These are phyloP conservation scores for Cladosporium sp. DNA, from an alignment of 2,329 filamentous ascomycete genomes.

Conservation along the genomic window DNA sequence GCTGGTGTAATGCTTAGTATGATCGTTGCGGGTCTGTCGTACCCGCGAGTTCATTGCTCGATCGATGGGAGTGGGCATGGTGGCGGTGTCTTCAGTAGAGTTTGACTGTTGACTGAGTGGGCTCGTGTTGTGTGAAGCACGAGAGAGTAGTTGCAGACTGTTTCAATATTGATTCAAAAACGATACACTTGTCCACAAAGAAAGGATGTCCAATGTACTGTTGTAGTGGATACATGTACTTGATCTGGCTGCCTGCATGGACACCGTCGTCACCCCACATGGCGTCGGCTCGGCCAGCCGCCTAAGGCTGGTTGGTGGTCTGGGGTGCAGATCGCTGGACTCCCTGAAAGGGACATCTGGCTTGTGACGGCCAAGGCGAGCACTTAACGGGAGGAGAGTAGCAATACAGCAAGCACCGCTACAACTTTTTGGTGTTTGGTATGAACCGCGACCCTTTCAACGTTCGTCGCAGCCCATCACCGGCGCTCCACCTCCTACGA, in stretches of 20 bases:
- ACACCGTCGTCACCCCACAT: not conserved
- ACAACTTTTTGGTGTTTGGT: conserved; percentile 11
- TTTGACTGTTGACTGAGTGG: too few relatives aligned
- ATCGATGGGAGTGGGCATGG: conserved; percentile 49
- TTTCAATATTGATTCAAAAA: too few relatives aligned
- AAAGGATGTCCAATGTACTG: too few relatives aligned
- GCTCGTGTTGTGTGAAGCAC: too few relatives aligned
- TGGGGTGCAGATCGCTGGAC: conserved; percentile 4
- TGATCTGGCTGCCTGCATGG: too few relatives aligned
- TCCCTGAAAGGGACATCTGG: conserved; percentile 14
- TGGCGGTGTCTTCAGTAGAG: conserved; percentile 16
- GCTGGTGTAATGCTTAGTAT: not conserved
- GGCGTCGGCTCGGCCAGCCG: not conserved
- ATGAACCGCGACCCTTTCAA: conserved; percentile 47
- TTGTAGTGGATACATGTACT: too few relatives aligned
- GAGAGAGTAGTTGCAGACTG: too few relatives aligned
- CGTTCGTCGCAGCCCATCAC: conserved; percentile 31
- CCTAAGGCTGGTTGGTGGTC: not conserved
- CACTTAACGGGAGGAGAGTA: too few relatives aligned
- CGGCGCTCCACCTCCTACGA: conserved; percentile 21
- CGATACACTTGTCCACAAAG: too few relatives aligned
- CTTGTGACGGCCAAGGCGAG: conserved; percentile 3
- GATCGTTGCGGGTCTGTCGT: conserved; percentile 15
- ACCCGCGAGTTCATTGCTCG: conserved; percentile 43
- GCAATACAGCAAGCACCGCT: not conserved